A percentile compares a stretch with the other conserved stretches of the same genome.
These are phyloP conservation scores for Hemerocallis citrina DNA, from an alignment of 106 monocot species.

Conservation along the genomic window DNA sequence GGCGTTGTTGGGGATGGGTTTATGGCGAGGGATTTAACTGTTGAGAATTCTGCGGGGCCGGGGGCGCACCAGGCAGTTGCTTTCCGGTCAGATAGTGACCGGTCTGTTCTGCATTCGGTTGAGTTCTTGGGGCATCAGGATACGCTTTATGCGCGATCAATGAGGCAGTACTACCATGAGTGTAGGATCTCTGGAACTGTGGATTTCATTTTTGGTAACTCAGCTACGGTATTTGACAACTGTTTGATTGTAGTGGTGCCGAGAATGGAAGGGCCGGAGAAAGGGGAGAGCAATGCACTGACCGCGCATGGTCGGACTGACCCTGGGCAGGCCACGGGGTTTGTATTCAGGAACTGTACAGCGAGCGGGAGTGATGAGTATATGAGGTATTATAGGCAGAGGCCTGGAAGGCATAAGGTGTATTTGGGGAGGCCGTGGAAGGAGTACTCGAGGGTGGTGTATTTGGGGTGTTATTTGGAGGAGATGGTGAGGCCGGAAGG, in stretches of 20 bases:
- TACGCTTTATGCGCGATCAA: conserved; percentile 77
- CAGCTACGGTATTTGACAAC: conserved; percentile 63
- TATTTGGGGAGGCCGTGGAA: conserved; percentile 96
- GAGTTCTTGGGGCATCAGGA: conserved; percentile 93
- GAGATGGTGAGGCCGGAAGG: conserved; percentile 64
- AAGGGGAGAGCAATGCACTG: conserved; percentile 69
- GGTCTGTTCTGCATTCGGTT: conserved; percentile 50
- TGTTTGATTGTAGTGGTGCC: conserved; percentile 46
- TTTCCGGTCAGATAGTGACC: conserved; percentile 77
- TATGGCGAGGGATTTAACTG: conserved; percentile 58
- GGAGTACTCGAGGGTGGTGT: conserved; percentile 79
- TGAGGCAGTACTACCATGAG: conserved; percentile 61
- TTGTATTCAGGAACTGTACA: conserved; percentile 56
- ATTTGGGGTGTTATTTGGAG: conserved; percentile 44
- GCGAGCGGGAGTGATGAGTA: conserved; percentile 68
- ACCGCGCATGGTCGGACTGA: conserved; percentile 84
- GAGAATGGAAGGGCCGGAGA: conserved; percentile 39
- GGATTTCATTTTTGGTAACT: conserved; percentile 84
- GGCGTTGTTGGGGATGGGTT: conserved; percentile 71
- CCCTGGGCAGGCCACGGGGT: conserved; percentile 81
- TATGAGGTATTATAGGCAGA: conserved; percentile 30
- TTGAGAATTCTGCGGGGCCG: conserved; percentile 66
- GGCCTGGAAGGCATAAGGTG: conserved; percentile 40
- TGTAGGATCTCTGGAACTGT: conserved; percentile 75
- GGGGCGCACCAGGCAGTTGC: conserved; percentile 90